Conservation (phyloP, 768 basidiomycete genomes). For the Ramaria sp. region DNA sequence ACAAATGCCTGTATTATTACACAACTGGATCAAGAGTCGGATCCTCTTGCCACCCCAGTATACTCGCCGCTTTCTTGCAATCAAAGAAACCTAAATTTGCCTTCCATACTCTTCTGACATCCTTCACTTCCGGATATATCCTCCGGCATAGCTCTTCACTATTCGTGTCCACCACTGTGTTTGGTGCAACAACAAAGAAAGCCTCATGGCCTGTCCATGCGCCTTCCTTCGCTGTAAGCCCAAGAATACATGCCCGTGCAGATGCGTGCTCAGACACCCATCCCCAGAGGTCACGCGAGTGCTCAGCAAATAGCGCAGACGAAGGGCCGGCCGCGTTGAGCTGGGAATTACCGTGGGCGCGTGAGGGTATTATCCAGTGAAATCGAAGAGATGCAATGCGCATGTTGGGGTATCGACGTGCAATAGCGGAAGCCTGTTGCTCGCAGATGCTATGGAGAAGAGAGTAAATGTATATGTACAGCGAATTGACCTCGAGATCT, state of each 20-base stretch:
- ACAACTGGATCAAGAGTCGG: not conserved
- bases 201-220: constrained; percentile 53
- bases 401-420: constrained; percentile 47
- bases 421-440: constrained; percentile 55
- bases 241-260: constrained; percentile 54
- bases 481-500: not conserved
- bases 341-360: constrained; percentile 13
- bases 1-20: too few species aligned
- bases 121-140: constrained; percentile 43
- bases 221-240: constrained; percentile 33
- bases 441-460: constrained; percentile 44
- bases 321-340: not conserved
- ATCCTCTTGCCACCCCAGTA: constrained; percentile 49
- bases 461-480: not conserved
- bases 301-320: constrained; percentile 15
- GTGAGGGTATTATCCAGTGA: constrained; percentile 39
- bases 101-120: constrained; percentile 22
- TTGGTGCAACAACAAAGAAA: constrained; percentile 56
- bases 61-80: constrained; percentile 46
- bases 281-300: constrained; percentile 47
- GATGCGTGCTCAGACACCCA: constrained; percentile 58
- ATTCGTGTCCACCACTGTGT: constrained; percentile 34
- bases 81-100: constrained; percentile 43
- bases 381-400: too few species aligned
- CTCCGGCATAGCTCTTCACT: constrained; percentile 33